Evolutionary conservation across 345 rosid species (phyloP).

Genomic region (Hypericum androsaemum): DNA sequence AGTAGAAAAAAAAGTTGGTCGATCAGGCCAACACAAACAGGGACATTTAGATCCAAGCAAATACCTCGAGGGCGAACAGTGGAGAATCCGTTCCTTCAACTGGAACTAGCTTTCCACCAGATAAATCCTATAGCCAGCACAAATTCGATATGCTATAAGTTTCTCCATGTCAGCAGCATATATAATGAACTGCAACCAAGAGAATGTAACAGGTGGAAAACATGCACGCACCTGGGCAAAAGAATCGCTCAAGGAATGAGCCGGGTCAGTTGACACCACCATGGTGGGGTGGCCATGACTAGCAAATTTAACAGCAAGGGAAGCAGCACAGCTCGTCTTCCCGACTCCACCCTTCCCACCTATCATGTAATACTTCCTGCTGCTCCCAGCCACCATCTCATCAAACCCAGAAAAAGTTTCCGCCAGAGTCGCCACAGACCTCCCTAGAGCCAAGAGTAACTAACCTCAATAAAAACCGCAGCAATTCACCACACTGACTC

Average conservation of each 20-base stretch:
- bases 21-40: neutral
- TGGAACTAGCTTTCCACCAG: conserved; percentile 55
- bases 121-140: conserved; percentile 41
- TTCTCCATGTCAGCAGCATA: neutral
- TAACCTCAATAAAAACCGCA: conserved; percentile 5
- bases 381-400: conserved; percentile 39
- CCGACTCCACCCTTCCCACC: conserved; percentile 91
- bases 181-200: neutral
- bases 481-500: neutral
- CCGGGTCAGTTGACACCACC: conserved; percentile 80
- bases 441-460: conserved; percentile 26
- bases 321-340: conserved; percentile 84
- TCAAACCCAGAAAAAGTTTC: conserved; percentile 35
- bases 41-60: conserved; percentile 1
- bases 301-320: conserved; percentile 78
- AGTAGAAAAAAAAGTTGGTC: conserved; percentile 6
- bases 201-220: neutral
- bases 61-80: conserved; percentile 67
- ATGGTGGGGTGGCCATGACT: conserved; percentile 69
- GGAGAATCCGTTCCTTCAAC: conserved; percentile 67
- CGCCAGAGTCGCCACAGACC: conserved; percentile 38
- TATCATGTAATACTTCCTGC: conserved; percentile 52
- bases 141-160: conserved; percentile 5
- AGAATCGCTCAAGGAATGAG: conserved; percentile 79
- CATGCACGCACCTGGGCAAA: conserved; percentile 43